A percentile compares a stretch with the other conserved stretches of the same genome.
phyloP scores from a whole-genome alignment of 1,284 basidiomycete genomes.

The Tausonia pullulans region DNA sequence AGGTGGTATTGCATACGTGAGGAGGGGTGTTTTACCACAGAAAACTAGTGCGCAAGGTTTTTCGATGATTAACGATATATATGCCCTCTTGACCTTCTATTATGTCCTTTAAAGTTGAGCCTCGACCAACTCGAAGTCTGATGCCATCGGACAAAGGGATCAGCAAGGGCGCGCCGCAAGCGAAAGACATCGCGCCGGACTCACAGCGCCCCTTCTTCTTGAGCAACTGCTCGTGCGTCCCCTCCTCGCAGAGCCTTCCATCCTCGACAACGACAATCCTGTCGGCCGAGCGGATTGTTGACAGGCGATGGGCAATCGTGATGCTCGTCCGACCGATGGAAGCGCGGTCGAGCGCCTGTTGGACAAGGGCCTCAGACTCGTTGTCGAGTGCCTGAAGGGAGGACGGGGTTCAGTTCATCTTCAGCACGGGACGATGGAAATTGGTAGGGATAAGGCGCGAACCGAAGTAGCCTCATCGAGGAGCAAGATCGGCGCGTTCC shows the following conservation, averaged over 20 bases:
- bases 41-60: too few relatives aligned
- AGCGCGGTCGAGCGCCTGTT: conserved; percentile 35
- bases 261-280: conserved; percentile 36
- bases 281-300: conserved; percentile 27
- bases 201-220: conserved; percentile 29
- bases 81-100: too few relatives aligned
- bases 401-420: too few relatives aligned
- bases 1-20: too few relatives aligned
- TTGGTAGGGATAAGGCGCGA: too few relatives aligned
- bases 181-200: conserved; percentile 12
- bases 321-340: conserved; percentile 29
- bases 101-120: conserved; percentile 5
- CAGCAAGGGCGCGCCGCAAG: conserved; percentile 11
- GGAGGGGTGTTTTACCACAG: too few relatives aligned
- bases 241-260: conserved; percentile 33
- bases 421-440: too few relatives aligned
- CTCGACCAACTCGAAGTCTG: background rate
- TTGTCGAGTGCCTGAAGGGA: conserved; percentile 25
- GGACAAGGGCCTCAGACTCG: conserved; percentile 32
- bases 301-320: conserved; percentile 35
- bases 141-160: background rate
- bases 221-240: conserved; percentile 33
- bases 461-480: background rate
- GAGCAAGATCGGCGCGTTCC: conserved; percentile 34
- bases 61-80: too few relatives aligned